phyloP scores from a whole-genome alignment of 2,329 filamentous ascomycete genomes.

The Ceratocystis papillata region DNA sequence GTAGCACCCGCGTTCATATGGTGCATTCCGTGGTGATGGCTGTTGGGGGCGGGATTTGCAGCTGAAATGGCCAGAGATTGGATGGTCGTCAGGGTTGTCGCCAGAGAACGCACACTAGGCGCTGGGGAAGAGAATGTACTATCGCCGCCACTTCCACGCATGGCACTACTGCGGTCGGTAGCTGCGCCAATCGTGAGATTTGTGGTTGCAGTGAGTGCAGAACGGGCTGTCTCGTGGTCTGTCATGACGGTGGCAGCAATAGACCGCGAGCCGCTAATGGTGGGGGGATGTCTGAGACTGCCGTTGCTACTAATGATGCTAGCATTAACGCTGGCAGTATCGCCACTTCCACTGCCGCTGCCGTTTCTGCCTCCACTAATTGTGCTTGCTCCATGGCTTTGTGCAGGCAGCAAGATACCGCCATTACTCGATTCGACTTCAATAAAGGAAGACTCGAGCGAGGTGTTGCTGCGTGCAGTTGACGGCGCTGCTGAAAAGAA shows the following conservation, averaged over 20 bases:
- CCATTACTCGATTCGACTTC: constrained; percentile 22
- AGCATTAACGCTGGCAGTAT: constrained; percentile 22
- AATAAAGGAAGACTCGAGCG: constrained; percentile 22
- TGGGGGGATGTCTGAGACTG: constrained; percentile 38
- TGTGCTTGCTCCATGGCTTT: constrained; percentile 35
- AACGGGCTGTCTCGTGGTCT: constrained; percentile 63
- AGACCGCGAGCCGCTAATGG: constrained; percentile 50
- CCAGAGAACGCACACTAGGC: constrained; percentile 67
- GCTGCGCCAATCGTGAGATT: constrained; percentile 57
- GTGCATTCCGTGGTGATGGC: constrained; percentile 34
- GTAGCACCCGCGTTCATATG: constrained; percentile 36
- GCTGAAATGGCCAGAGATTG: constrained; percentile 48
- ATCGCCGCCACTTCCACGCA: constrained; percentile 53
- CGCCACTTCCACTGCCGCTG: constrained; percentile 13
- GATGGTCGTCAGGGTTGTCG: constrained; percentile 76
- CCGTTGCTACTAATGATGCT: constrained; percentile 21
- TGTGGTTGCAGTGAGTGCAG: constrained; percentile 57
- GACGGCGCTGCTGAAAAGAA: constrained; percentile 20
- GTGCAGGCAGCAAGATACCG: constrained; percentile 27
- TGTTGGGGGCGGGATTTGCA: constrained; percentile 32
- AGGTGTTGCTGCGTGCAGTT: constrained; percentile 19
- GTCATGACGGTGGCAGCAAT: constrained; percentile 73
- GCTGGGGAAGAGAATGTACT: constrained; percentile 75
- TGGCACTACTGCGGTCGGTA: constrained; percentile 38
- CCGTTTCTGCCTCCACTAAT: constrained; percentile 39